Percentiles rank a stretch among this genome's conserved stretches.
Conservation (phyloP, 176 grass and related monocot species). For the Coix lacrymajobi region DNA sequence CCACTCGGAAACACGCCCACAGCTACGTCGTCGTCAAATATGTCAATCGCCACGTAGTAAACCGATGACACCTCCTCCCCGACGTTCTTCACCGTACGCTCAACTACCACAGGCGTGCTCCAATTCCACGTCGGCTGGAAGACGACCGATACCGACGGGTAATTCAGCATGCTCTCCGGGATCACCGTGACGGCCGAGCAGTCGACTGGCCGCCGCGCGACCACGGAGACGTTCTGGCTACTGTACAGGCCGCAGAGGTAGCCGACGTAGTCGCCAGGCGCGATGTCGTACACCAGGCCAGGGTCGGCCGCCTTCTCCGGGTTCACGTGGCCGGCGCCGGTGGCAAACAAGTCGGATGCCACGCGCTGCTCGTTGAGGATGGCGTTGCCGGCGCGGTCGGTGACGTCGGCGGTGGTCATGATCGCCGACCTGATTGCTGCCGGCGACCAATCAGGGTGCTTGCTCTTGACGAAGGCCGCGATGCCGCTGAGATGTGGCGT, state of each 20-base stretch:
- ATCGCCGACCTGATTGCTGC: neutral
- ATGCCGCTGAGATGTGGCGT: neutral
- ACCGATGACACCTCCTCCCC: constrained; percentile 9
- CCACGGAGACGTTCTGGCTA: neutral
- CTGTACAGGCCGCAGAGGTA: neutral
- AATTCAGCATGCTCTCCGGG: constrained; percentile 27
- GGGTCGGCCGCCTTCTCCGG: neutral
- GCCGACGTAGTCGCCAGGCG: neutral
- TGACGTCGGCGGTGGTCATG: neutral
- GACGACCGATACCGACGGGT: constrained; percentile 39
- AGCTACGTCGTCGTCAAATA: neutral
- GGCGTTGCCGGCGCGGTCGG: neutral
- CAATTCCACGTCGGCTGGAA: neutral
- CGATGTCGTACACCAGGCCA: neutral
- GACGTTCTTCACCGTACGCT: constrained; percentile 45
- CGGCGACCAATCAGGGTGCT: neutral
- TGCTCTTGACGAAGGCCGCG: neutral
- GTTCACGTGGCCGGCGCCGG: neutral
- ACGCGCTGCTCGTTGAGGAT: neutral
- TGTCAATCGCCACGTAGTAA: neutral
- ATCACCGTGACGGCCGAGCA: constrained; percentile 27
- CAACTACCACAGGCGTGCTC: neutral
- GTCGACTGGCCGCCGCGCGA: neutral
- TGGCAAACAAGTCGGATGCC: neutral
- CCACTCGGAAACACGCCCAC: neutral